Percentiles rank a stretch among this genome's conserved stretches.
Conservation (phyloP, 495 filamentous ascomycete species). For the Bacidia gigantensis region DNA sequence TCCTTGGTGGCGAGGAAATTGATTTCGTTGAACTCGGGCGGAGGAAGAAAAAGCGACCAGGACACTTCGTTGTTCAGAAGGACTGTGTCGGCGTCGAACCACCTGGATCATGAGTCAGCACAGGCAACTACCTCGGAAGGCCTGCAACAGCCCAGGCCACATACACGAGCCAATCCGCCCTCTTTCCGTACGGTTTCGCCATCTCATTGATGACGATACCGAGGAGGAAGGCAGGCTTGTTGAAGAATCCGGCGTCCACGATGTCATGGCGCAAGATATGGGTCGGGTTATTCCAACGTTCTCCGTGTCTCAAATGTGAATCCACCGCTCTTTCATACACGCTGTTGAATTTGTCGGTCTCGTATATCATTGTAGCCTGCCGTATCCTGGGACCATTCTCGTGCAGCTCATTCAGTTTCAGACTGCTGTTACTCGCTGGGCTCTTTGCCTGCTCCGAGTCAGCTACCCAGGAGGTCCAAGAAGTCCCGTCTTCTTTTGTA, state of each 20-base stretch:
- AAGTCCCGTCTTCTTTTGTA: neutral
- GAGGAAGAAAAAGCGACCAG: conserved; percentile 32
- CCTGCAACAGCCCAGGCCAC: neutral
- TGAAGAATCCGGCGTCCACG: conserved; percentile 23
- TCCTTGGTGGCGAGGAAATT: conserved; percentile 28
- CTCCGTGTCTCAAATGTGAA: conserved; percentile 27
- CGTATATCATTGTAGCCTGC: conserved; percentile 9
- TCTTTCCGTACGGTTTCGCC: conserved; percentile 23
- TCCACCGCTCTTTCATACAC: conserved; percentile 30
- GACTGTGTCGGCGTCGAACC: conserved; percentile 31
- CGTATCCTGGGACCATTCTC: conserved; percentile 7
- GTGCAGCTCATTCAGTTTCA: neutral
- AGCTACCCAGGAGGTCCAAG: conserved; percentile 1
- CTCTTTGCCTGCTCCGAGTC: neutral
- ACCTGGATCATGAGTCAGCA: conserved; percentile 20
- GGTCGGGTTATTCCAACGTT: conserved; percentile 27
- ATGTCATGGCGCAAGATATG: conserved; percentile 27
- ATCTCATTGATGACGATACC: conserved; percentile 30
- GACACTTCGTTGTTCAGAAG: conserved; percentile 31
- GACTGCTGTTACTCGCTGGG: neutral
- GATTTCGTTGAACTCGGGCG: conserved; percentile 26
- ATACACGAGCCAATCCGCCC: conserved; percentile 34
- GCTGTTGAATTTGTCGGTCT: conserved; percentile 8
- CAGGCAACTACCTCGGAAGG: no score
- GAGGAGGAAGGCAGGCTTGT: conserved; percentile 30